These are phyloP conservation scores for Penicillium capsulatum DNA, from an alignment of 2,329 filamentous ascomycete species.

Conservation along the genomic window DNA sequence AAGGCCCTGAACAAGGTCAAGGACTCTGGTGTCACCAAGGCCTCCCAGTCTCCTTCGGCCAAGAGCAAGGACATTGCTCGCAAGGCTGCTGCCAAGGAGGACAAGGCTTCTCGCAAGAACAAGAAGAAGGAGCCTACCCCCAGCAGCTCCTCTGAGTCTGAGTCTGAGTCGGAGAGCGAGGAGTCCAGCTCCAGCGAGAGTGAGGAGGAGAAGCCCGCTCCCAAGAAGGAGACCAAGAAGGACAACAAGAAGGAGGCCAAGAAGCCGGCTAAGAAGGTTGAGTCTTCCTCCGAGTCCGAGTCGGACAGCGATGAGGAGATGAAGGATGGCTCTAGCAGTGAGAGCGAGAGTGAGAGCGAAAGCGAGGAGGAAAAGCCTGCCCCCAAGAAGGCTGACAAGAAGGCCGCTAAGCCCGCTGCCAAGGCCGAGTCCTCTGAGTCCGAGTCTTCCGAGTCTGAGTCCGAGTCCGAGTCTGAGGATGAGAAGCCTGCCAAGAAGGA, in stretches of 20 bases:
- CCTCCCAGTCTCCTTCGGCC: conserved; percentile 41
- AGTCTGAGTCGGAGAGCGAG: conserved; percentile 37
- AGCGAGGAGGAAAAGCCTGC: conserved; percentile 36
- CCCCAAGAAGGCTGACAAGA: conserved; percentile 30
- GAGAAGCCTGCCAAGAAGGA: conserved; percentile 35
- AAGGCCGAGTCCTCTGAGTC: conserved; percentile 28
- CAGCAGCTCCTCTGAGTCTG: conserved; percentile 23
- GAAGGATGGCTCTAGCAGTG: conserved; percentile 29
- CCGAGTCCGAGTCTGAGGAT: conserved; percentile 32
- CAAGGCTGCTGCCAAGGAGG: conserved; percentile 29
- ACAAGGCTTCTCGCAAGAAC: conserved; percentile 35
- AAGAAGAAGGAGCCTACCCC: conserved; percentile 43
- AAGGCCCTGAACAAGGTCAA: conserved; percentile 48
- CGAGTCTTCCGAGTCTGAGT: conserved; percentile 23
- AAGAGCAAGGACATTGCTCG: conserved; percentile 46
- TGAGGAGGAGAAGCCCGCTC: conserved; percentile 28
- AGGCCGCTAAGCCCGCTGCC: conserved; percentile 19
- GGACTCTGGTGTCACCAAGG: conserved; percentile 44
- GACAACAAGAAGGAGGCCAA: conserved; percentile 24
- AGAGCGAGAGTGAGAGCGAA: conserved; percentile 19
- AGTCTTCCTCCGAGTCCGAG: conserved; percentile 31
- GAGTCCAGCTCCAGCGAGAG: conserved; percentile 33
- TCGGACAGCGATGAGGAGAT: conserved; percentile 40
- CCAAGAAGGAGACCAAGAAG: conserved; percentile 30
- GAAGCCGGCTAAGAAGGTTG: conserved; percentile 27